Evolutionary conservation across 2,329 filamentous ascomycete genomes (phyloP).

Genomic region (Bipolaris victoriae): DNA sequence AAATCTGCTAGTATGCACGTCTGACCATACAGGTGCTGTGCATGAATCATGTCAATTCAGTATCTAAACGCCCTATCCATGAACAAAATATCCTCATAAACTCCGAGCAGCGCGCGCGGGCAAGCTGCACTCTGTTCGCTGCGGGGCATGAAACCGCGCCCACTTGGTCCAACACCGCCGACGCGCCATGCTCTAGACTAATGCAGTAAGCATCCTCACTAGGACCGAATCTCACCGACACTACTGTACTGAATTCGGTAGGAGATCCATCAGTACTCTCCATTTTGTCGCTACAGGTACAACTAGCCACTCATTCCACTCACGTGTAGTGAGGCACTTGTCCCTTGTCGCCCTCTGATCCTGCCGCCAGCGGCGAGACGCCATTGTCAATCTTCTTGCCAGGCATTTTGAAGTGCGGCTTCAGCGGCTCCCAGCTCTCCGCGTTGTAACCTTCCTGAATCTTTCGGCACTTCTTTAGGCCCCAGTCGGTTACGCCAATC

Average conservation of each 20-base stretch:
- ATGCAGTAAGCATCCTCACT: slow-evolving; percentile 8
- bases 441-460: slow-evolving; percentile 76
- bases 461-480: slow-evolving; percentile 71
- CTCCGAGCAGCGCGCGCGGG: background rate
- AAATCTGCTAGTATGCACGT: background rate
- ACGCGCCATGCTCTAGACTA: slow-evolving; percentile 5
- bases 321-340: slow-evolving; percentile 38
- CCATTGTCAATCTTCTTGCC: slow-evolving; percentile 38
- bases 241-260: background rate
- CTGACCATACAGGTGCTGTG: background rate
- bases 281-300: slow-evolving; percentile 11
- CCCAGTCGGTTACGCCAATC: slow-evolving; percentile 76
- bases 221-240: slow-evolving; percentile 9
- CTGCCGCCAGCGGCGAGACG: slow-evolving; percentile 22
- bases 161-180: slow-evolving; percentile 10
- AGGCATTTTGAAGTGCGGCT: slow-evolving; percentile 52
- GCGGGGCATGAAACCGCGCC: slow-evolving; percentile 14
- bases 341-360: slow-evolving; percentile 27
- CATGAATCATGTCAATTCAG: background rate
- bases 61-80: background rate
- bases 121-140: background rate
- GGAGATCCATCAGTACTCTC: background rate
- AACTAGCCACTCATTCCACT: slow-evolving; percentile 4
- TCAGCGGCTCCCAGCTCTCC: slow-evolving; percentile 74
- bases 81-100: background rate